phyloP scores from a whole-genome alignment of 768 basidiomycete species.

The Tubosaeta brunneosetosa region DNA sequence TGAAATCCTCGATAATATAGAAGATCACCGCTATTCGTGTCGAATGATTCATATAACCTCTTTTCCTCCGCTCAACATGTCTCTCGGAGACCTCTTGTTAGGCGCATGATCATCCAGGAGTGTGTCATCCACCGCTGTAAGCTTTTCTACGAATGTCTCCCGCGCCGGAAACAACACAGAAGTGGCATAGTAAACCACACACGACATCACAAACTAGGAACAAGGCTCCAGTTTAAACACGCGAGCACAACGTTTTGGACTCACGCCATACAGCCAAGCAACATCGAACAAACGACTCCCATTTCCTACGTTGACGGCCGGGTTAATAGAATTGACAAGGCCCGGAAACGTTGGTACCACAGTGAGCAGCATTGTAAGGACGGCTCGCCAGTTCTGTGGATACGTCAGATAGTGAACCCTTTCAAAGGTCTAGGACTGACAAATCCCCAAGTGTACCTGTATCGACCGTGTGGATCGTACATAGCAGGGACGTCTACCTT shows the following conservation, averaged over 20 bases:
- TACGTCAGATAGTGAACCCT: not conserved
- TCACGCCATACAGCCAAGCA: slow-evolving; percentile 74
- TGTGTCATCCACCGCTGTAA: slow-evolving; percentile 26
- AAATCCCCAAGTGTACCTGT: slow-evolving; percentile 70
- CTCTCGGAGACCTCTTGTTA: not conserved
- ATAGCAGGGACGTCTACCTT: slow-evolving; percentile 80
- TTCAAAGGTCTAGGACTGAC: slow-evolving; percentile 33
- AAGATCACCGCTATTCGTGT: too few relatives aligned
- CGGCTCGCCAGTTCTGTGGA: slow-evolving; percentile 76
- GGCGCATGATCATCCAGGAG: not conserved
- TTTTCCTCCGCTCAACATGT: not conserved
- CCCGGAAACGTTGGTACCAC: slow-evolving; percentile 75
- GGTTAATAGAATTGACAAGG: slow-evolving; percentile 69
- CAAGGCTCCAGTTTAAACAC: not conserved
- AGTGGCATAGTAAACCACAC: slow-evolving; percentile 28
- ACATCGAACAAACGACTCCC: slow-evolving; percentile 59
- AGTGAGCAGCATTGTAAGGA: slow-evolving; percentile 58
- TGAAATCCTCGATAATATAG: not conserved
- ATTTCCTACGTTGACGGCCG: slow-evolving; percentile 59
- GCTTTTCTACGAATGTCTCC: slow-evolving; percentile 25
- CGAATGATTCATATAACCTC: not conserved
- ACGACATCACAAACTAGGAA: slow-evolving; percentile 25
- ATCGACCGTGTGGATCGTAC: slow-evolving; percentile 76
- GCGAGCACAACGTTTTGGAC: not conserved
- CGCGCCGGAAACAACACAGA: slow-evolving; percentile 27